Conservation (phyloP, 192 early-diverging fungal species). For the Coemansia sp. region DNA sequence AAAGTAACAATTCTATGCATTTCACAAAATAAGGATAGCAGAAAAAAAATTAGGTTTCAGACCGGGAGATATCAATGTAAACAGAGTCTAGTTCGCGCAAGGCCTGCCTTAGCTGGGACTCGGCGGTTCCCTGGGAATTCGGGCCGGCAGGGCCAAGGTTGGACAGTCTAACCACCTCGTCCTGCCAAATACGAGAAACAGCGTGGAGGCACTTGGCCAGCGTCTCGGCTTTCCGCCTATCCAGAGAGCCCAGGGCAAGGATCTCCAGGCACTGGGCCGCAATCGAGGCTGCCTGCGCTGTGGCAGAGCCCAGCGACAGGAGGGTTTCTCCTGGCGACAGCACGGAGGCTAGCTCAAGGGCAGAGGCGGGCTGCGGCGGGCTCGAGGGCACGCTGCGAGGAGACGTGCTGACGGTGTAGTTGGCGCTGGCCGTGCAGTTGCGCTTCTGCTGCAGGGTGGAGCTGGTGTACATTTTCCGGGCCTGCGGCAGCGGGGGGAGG, state of each 20-base stretch:
- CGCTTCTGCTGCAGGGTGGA: constrained; percentile 33
- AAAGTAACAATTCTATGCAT: constrained; percentile 47
- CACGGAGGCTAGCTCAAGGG: not conserved
- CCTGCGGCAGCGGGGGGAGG: constrained; percentile 1
- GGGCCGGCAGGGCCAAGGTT: constrained; percentile 2
- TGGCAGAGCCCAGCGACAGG: constrained; percentile 27
- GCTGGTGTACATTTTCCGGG: constrained; percentile 33
- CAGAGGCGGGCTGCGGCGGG: constrained; percentile 7
- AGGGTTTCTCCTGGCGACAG: constrained; percentile 20
- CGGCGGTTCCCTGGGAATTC: constrained; percentile 15
- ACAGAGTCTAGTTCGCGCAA: constrained; percentile 26
- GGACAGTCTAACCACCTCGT: constrained; percentile 27
- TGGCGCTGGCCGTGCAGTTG: constrained; percentile 10
- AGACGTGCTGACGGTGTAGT: constrained; percentile 7
- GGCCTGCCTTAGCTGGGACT: constrained; percentile 19
- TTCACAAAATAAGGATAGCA: not conserved
- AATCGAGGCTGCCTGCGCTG: constrained; percentile 34
- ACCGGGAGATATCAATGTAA: not conserved
- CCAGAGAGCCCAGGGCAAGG: constrained; percentile 1
- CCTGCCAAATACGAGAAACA: constrained; percentile 40
- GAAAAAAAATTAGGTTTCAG: too few relatives aligned
- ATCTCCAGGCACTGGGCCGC: constrained; percentile 45
- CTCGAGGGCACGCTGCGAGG: constrained; percentile 24
- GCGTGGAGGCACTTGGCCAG: constrained; percentile 11
- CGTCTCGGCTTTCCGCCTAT: too few relatives aligned